Evolutionary conservation across 2,329 filamentous ascomycete genomes (phyloP), one percentile per base, ranked within the genome.

Genomic region (Calonectria montana): DNA sequence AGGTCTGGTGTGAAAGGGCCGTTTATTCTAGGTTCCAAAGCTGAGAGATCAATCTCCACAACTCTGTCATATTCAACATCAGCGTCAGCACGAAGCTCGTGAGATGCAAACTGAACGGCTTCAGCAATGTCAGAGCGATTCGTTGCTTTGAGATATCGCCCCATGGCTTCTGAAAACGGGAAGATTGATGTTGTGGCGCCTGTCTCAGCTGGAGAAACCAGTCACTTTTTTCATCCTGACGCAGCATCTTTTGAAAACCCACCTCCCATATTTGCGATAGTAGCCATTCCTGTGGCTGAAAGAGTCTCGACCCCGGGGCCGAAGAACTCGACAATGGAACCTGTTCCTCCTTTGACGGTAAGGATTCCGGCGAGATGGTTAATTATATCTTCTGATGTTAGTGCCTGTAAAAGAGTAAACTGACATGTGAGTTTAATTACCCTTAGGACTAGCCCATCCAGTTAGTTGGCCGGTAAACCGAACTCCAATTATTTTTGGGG

Each of bases 151-250:
- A 99, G 91, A 88, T 98, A 99, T 83, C 98, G 94, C 89, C 98
- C 94, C 96, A 98, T 98, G 83, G 94, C 92, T 85, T 98, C 94
- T 88, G 97, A 98, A 92, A 97, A 98, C 79, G 96, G 95, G 93
- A 99, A 99, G 50, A 98, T 82, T 16, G 95, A 97, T 65, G 96
- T 98, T 23, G 96, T 98, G 70, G 96, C 93, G 81, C 94, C 93
- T 75, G 94, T 93, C 80, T 94, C 92, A 77, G 92, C 91, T 47
- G 3, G n/a, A 47, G 3, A 23, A 23, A 9, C 7, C 12, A 10
- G 21, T 47, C 12, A 47, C n/a, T 23, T n/a, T 7, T 23, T 10
- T 23, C 2, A 23, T 23, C 5, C n/a, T 13, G 2, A 23, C 10
- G 12, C 23, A 47, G 4, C 2, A 13, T 47, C 9, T 10, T 9